Evolutionary conservation across 768 basidiomycete species (phyloP), one percentile per base, ranked within the genome.

Genomic region (Fistulinella prunicolor): DNA sequence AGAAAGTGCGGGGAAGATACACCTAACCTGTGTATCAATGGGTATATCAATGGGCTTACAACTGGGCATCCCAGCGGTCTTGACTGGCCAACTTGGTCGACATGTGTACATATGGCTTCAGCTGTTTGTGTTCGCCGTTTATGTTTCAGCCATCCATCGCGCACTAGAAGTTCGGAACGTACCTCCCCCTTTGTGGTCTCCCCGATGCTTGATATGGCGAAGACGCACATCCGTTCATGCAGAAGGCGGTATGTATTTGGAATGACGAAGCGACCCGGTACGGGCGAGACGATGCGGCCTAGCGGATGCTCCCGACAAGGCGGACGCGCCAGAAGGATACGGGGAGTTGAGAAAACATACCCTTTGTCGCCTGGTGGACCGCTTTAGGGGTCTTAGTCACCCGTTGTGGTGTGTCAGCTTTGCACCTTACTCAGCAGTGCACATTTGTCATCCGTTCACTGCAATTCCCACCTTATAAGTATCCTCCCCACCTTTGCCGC

Each of bases 331-430:
- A 9, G 30, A 32, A 3, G 9, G 26, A 14, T 32, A 32, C 9
- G 13, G 30, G 30, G 1, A 39, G 42, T 14, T 32, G 14, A 17
- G 16, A 34, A 6, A 30, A 42, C 69, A n/a, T 7, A 87, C 95
- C 95, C 92, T 61, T 97, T 98, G 73, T 96, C 96, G 14, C 81
- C 95, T 39, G 83, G 72, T 66, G n/a, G n/a, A n/a, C n/a, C n/a
- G n/a, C n/a, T n/a, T n/a, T n/a, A n/a, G n/a, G n/a, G n/a, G n/a
- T n/a, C n/a, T n/a, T n/a, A n/a, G n/a, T n/a, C n/a, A n/a, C 5
- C 26, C 10, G 26, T 97, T 97, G 0, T 34, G 5, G 12, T 12
- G 4, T 38, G 38, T 37, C 30, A 38, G 38, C 32, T 19, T 35
- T 20, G 16, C n/a, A n/a, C 42, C 42, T 61, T 54, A 61, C 54